Conservation (phyloP, 108 stramenopile species). For the Skeletonema grethae region DNA sequence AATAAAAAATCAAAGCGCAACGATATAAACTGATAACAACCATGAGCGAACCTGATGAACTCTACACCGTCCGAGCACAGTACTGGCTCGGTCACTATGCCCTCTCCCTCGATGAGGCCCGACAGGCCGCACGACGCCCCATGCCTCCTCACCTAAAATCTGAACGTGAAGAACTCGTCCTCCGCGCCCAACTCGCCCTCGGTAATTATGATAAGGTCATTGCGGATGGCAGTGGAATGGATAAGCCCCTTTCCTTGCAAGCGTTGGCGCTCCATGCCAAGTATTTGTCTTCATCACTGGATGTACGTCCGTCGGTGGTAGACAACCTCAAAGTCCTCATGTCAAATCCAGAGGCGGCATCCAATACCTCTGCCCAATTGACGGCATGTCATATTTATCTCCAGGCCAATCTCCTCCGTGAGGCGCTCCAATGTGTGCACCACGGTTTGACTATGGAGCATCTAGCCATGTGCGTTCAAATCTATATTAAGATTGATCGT, state of each 20-base stretch:
- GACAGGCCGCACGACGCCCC: slow-evolving; percentile 70
- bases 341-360: slow-evolving; percentile 48
- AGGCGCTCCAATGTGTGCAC: slow-evolving; percentile 91
- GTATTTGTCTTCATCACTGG: slow-evolving; percentile 57
- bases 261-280: slow-evolving; percentile 80
- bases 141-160: slow-evolving; percentile 77
- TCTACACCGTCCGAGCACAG: slow-evolving; percentile 97
- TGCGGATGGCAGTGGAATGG: slow-evolving; percentile 56
- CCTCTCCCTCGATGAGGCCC: slow-evolving; percentile 84
- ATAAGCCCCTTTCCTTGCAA: slow-evolving; percentile 52
- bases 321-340: slow-evolving; percentile 53
- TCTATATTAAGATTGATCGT: slow-evolving; percentile 94
- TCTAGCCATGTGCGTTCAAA: slow-evolving; percentile 77
- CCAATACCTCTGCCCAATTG: slow-evolving; percentile 79
- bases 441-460: slow-evolving; percentile 90
- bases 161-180: slow-evolving; percentile 93
- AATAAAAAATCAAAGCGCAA: no score
- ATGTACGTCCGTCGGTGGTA: slow-evolving; percentile 29
- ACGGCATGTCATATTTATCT: slow-evolving; percentile 89
- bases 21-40: slow-evolving; percentile 29
- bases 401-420: slow-evolving; percentile 77
- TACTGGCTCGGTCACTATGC: slow-evolving; percentile 97
- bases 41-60: slow-evolving; percentile 98
- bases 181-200: slow-evolving; percentile 83
- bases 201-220: slow-evolving; percentile 87